Evolutionary conservation across 1,284 basidiomycete species (phyloP).

Genomic region (Volvariella surrecta): DNA sequence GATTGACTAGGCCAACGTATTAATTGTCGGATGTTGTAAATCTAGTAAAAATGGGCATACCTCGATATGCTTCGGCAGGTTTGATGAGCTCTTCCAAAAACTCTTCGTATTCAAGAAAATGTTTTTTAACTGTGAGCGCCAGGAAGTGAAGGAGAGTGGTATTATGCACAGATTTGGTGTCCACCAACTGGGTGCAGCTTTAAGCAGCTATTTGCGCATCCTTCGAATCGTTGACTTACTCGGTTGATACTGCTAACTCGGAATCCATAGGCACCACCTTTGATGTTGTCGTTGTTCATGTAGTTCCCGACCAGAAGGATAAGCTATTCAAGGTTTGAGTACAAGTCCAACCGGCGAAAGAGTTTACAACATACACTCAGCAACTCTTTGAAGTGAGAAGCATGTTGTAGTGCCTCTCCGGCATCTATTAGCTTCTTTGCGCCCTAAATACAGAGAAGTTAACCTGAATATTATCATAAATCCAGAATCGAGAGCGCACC

Average conservation of each 20-base stretch:
- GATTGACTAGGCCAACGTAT: slow-evolving; percentile 44
- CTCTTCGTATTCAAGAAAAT: slow-evolving; percentile 81
- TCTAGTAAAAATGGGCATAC: slow-evolving; percentile 31
- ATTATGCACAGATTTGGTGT: slow-evolving; percentile 93
- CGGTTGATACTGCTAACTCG: slow-evolving; percentile 97
- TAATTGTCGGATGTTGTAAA: background rate
- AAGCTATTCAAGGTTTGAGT: slow-evolving; percentile 39
- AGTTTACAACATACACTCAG: slow-evolving; percentile 50
- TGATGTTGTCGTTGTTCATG: slow-evolving; percentile 95
- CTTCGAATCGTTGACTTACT: slow-evolving; percentile 27
- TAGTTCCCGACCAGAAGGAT: slow-evolving; percentile 96
- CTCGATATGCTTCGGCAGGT: slow-evolving; percentile 90
- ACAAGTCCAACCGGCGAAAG: slow-evolving; percentile 7
- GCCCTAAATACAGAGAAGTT: slow-evolving; percentile 37
- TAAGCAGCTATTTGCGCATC: slow-evolving; percentile 1
- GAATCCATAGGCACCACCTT: slow-evolving; percentile 97
- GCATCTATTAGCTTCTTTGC: slow-evolving; percentile 77
- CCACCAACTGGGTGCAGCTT: slow-evolving; percentile 65
- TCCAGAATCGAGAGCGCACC: slow-evolving; percentile 25
- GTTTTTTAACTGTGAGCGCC: slow-evolving; percentile 81
- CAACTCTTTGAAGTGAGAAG: slow-evolving; percentile 81
- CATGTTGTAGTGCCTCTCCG: slow-evolving; percentile 66
- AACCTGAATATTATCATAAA: slow-evolving; percentile 8
- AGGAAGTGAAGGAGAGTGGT: slow-evolving; percentile 94
- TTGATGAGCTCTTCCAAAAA: slow-evolving; percentile 88